Evolutionary conservation across 805 yeast species (phyloP), one percentile per base, ranked within the genome.

Genomic region (Jamesozyma hellenica): DNA sequence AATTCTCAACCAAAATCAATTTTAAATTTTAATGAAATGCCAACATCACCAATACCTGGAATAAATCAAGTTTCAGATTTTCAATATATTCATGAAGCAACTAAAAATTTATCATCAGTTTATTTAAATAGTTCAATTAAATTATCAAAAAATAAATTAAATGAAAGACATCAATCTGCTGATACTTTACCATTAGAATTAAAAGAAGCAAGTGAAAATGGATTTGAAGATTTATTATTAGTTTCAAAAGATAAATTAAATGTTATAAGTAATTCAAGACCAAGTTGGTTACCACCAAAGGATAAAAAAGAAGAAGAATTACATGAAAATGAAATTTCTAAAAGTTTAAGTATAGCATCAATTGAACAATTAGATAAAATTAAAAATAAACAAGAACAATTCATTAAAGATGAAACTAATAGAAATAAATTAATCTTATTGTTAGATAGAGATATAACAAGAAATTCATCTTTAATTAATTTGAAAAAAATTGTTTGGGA

Each of bases 261-360:
- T 18, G 57, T 62, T 10, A 58, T 79, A 28, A 70, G 79, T 38
- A 75, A 74, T 33, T 71, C 85, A 1, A 67, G 88, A 48, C 88
- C 88, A 3, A 70, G 76, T 36, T 77, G 84, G 72, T 56, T 79
- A 34, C 88, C 88, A 5, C 86, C 86, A 5, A 80, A 80, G 53
- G 63, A 66, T 30, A 51, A 61, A 3, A 55, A 52, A 11, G 88
- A 80, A 50, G 68, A 68, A 32, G 54, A 62, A 27, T 66, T 66
- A 41, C 88, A 80, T 51, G 77, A 76, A 48, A 65, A 61, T 35
- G 78, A 79, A 51, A 69, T 79, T 40, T 61, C 68, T 34, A 65
- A 63, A 42, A 54, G 55, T 10, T 46, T 60, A n/a, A 53, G 60
- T 34, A 54, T 53, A 49, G 62, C 62, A 3, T 56, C 63, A 4